phyloP scores from a whole-genome alignment of 202 grass and related monocot species.

The Saccharum hybrid region DNA sequence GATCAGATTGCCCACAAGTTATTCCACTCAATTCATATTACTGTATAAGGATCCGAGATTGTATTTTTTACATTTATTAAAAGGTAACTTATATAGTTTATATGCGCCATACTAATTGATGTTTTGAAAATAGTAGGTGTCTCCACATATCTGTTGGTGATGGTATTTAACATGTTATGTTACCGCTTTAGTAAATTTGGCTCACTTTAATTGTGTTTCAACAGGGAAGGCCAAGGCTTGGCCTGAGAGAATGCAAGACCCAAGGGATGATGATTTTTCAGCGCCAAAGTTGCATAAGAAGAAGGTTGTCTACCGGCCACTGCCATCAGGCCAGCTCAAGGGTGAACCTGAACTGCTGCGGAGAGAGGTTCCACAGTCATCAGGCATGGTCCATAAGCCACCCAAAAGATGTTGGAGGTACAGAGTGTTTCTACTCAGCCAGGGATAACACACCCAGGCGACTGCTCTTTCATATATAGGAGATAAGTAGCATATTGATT shows the following conservation, averaged over 20 bases:
- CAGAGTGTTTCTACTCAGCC: too few species aligned
- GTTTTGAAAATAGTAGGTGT: not conserved
- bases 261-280: constrained; percentile 48
- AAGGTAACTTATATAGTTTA: not conserved
- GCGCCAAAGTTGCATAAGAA: constrained; percentile 58
- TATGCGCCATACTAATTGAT: not conserved
- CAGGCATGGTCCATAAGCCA: constrained; percentile 52
- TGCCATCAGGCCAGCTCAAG: constrained; percentile 48
- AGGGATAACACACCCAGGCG: too few species aligned
- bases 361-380: constrained; percentile 43
- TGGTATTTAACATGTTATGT: not conserved
- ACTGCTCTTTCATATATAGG: too few species aligned
- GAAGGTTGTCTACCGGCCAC: constrained; percentile 47
- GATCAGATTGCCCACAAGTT: not conserved
- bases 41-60: not conserved
- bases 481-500: too few species aligned
- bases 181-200: not conserved
- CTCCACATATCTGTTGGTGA: not conserved
- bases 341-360: constrained; percentile 37
- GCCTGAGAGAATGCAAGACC: constrained; percentile 60
- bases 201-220: constrained; percentile 35
- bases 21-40: not conserved
- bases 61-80: not conserved
- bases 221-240: constrained; percentile 27
- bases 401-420: too few species aligned